Percentiles rank a stretch among this genome's conserved stretches.
Evolutionary conservation across 257 asterid genomes (phyloP).

Genomic region (Forsythia viridissima): DNA sequence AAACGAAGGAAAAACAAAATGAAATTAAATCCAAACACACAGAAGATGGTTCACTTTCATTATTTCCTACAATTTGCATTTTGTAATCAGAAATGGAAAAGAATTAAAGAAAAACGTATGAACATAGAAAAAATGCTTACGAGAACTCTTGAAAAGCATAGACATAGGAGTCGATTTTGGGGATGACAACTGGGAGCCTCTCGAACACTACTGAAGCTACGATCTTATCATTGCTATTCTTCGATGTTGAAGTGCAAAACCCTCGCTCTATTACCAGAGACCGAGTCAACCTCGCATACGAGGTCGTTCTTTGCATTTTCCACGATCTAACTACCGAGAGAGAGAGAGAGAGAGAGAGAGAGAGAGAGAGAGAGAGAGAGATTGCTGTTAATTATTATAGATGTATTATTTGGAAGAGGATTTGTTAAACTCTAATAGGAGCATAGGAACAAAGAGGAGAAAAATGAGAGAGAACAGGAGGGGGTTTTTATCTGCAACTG

Average conservation of each 20-base stretch:
- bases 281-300: slow-evolving; percentile 36
- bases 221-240: slow-evolving; percentile 51
- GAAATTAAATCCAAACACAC: too few species aligned
- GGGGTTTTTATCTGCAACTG: slow-evolving; percentile 25
- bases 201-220: slow-evolving; percentile 77
- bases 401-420: neutral
- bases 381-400: neutral
- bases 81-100: too few species aligned
- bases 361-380: slow-evolving; percentile 6
- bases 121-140: too few species aligned
- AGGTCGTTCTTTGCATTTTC: slow-evolving; percentile 59
- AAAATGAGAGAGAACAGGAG: neutral
- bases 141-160: too few species aligned
- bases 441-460: neutral
- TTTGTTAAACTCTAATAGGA: slow-evolving; percentile 20
- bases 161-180: too few species aligned
- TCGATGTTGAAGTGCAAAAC: slow-evolving; percentile 43
- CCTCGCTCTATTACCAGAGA: slow-evolving; percentile 37
- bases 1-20: too few species aligned
- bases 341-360: too few species aligned
- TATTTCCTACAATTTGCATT: too few species aligned
- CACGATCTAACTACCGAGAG: slow-evolving; percentile 15
- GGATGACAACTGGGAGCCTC: too few species aligned
- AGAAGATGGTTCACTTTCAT: too few species aligned
- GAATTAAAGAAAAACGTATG: too few species aligned